Base-by-base conservation (phyloP, 192 early-diverging fungal species). In the Gonapodya sp. region DNA sequence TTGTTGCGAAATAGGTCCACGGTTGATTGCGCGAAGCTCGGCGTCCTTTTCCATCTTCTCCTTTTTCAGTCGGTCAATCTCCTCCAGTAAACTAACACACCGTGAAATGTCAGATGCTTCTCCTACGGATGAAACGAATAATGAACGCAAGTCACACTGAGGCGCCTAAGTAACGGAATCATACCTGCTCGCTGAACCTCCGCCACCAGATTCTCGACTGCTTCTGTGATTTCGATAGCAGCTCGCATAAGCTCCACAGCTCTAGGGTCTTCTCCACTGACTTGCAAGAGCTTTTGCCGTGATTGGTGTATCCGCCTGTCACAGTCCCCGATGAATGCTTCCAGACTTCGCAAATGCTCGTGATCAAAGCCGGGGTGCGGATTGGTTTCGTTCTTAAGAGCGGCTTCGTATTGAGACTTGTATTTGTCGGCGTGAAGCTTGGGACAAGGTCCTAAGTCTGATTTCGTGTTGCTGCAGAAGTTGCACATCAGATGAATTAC, bases 31-130 rank as follows among this genome's bases (percentile, higher is more conserved):
- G 1, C 36, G 18, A 24, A 35, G 1, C 31, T 73, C 34, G 73
- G 85, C 86, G 80, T 89, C 87, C 80, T 89, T 88, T 32, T 86
- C 87, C 14, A 31, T 73, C 74, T 89, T 89, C 64, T 73, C 24
- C 14, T 37, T 80, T 46, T 88, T 84, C 33, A 88, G 80, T 31
- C 78, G 81, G 36, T 88, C 88, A 16, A 86, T 84, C 78, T 89
- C 84, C 35, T 81, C 80, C 81, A 88, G 79, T 64, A 84, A 35
- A 35, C 87, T 82, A 73, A 89, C 79, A 30, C 87, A 84, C 37
- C 88, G 86, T 1, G 82, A 36, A 34, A 89, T 85, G 72, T 89
- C 83, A 1, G 87, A 87, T 46, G 87, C 86, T 79, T 89, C 88
- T 18, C 87, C 86, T 87, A 34, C 36, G 24, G 30, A 32, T 33